phyloP scores from a whole-genome alignment of 2,329 filamentous ascomycete species.

The Diaporthe longicolla region DNA sequence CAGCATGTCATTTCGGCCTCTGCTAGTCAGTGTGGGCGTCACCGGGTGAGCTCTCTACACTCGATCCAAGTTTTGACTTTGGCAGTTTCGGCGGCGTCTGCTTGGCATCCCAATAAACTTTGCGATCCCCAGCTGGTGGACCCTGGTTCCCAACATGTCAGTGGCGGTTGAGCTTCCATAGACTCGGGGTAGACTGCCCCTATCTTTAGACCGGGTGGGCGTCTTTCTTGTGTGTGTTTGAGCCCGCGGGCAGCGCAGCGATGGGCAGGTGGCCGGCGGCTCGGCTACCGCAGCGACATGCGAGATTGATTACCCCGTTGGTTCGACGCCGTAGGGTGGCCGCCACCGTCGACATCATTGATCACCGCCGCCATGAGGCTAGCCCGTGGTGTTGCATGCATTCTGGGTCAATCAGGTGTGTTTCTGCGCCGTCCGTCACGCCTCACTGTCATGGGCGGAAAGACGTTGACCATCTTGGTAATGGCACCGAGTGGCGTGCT shows the following conservation, averaged over 20 bases:
- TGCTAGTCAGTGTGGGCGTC: slow-evolving; percentile 27
- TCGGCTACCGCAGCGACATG: slow-evolving; percentile 21
- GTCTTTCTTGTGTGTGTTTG: neutral
- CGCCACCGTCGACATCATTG: neutral
- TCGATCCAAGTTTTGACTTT: slow-evolving; percentile 27
- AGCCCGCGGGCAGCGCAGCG: neutral
- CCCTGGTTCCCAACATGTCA: slow-evolving; percentile 34
- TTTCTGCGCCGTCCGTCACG: slow-evolving; percentile 36
- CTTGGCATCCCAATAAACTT: slow-evolving; percentile 33
- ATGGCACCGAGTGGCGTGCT: slow-evolving; percentile 40
- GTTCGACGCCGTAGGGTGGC: neutral
- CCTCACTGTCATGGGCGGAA: neutral
- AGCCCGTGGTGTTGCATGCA: slow-evolving; percentile 32
- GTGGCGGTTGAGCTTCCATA: slow-evolving; percentile 31
- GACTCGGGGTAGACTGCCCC: slow-evolving; percentile 27
- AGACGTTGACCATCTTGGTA: slow-evolving; percentile 23
- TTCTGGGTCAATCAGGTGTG: slow-evolving; percentile 43
- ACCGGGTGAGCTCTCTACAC: neutral
- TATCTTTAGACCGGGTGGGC: slow-evolving; percentile 24
- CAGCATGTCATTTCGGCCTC: slow-evolving; percentile 26
- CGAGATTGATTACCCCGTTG: neutral
- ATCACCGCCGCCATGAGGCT: neutral
- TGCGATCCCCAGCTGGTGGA: slow-evolving; percentile 7
- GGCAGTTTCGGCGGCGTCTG: slow-evolving; percentile 30
- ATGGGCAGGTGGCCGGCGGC: slow-evolving; percentile 6